Evolutionary conservation across 305 asterid genomes (phyloP), one percentile per base, ranked within the genome.

Genomic region (Ilex paraguariensis): DNA sequence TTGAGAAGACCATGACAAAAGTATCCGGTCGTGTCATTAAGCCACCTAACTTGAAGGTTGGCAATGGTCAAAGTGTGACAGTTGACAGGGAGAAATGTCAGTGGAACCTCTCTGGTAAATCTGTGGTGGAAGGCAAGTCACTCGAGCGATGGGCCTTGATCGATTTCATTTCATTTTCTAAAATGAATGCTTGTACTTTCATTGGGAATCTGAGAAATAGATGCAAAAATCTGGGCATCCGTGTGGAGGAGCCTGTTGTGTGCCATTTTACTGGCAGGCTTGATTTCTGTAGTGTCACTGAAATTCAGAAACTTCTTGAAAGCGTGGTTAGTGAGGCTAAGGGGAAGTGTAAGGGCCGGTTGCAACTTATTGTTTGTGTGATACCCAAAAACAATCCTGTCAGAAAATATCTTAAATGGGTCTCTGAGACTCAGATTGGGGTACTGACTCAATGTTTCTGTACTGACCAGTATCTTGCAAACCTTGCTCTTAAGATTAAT

Each of bases 361-460:
- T 87, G 21, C 89, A 87, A 59, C 61, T 84, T 17, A 72, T 82
- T 21, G 63, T 84, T 13, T 82, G 86, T 58, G 84, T 74, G 10
- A 84, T 84, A 86, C 67, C 84, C 6, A 74, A 32, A 17, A 79
- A 68, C 63, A 70, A 84, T 64, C 68, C 57, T 36, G 88, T 90
- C 15, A 82, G 82, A 65, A 82, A 77, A 55, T 77, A 61, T 66
- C 84, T 87, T 16, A 84, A 87, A 65, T 87, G 86, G 85, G 84
- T 87, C 54, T 84, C 85, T 0, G 91, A 84, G 73, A 84, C 82
- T 3, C 62, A 74, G 31, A 62, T 81, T 31, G 91, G 86, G 2
- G 72, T 82, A 1, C 30, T 87, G 52, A 82, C 95, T 32, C 95
- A 82, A 56, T 84, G 87, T 61, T 84, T 82, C 75, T 70, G 70